Base-by-base conservation (phyloP, 2,329 filamentous ascomycete genomes). In the Fusarium setosum region DNA sequence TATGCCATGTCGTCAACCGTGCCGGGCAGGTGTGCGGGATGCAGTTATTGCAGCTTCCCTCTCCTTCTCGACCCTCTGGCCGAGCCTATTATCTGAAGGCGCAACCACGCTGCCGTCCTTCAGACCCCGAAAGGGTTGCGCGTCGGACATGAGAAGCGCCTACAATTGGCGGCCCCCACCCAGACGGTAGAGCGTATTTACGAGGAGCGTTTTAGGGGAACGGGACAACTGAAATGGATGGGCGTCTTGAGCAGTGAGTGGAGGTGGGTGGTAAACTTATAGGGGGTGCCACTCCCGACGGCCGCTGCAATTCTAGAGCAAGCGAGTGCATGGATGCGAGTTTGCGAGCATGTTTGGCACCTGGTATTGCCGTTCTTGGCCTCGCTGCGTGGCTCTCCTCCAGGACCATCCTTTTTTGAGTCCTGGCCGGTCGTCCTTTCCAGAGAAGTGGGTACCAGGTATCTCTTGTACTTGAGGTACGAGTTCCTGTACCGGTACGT, bases 101-200 rank as follows among this genome's bases (percentile, higher is more conserved):
- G 42, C 44, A 65, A 61, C 63, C 48, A 60, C 59, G 42, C 24
- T 38, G 49, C 44, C 44, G 47, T 67, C 63, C 59, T 50, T 61
- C 57, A 50, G 47, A 53, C 26, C 41, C 41, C 52, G 52, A 63
- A 62, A 63, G 60, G 60, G 58, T 63, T 63, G 60, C 60, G 55
- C 56, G 57, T 37, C 59, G 57, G 60, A 63, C 45, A 62, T 37
- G 45, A 51, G 54, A 57, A 41, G 47, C 37, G 24, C 42, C 24
- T 40, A 42, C 49, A 15, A 50, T 56, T 49, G 50, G 42, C 53
- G 48, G 31, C 47, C 55, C 55, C 55, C 48, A 57, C 47, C 23
- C 29, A 24, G 24, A 37, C 48, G 40, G 40, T 54, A 41, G 49
- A 52, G 37, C 49, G 35, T 42, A 35, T 32, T 21, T n/a, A 21